Evolutionary conservation across 352 stramenopile genomes (phyloP), one percentile per base, ranked within the genome.

Genomic region (Globisporangium recalcitrans): DNA sequence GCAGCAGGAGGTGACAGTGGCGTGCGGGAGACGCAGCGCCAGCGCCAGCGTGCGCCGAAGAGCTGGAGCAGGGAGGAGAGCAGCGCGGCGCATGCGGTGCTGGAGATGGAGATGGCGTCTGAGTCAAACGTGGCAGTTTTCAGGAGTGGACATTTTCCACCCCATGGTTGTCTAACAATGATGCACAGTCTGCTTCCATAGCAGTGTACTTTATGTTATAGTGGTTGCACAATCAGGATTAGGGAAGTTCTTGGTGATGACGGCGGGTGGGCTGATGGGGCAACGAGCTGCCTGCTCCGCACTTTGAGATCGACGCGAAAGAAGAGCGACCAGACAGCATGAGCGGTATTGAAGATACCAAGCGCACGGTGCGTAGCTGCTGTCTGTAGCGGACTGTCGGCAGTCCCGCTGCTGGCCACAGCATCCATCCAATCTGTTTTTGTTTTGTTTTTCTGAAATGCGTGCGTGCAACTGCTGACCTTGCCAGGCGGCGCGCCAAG

Each of bases 341-440:
- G 65, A 88, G 73, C 68, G 62, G 71, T 29, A 85, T 90, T 54
- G 81, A 90, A 60, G 78, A 90, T 62, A 78, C 81, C 59, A 90
- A 90, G 75, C 81, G 81, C 68, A 88, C 74, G 63, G 81, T 90
- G 65, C 53, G 73, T 44, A n/a, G n/a, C n/a, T n/a, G n/a, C n/a
- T n/a, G 3, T 7, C 16, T 57, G 49, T 4, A 13, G 44, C n/a
- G n/a, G n/a, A n/a, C 26, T 13, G 10, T 9, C 36, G 8, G 29
- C n/a, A 36, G 5, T 31, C 27, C 27, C 5, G 27, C 21, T 10
- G 34, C 36, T 61, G 54, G 19, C 31, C 29, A 27, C 16, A 19
- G 51, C 51, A 27, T 34, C 31, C 47, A n/a, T n/a, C n/a, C n/a
- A n/a, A n/a, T n/a, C n/a, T n/a, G n/a, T n/a, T n/a, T n/a, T n/a